Base-by-base conservation (phyloP, 2,329 filamentous ascomycete genomes). In the Cercospora sp. region DNA sequence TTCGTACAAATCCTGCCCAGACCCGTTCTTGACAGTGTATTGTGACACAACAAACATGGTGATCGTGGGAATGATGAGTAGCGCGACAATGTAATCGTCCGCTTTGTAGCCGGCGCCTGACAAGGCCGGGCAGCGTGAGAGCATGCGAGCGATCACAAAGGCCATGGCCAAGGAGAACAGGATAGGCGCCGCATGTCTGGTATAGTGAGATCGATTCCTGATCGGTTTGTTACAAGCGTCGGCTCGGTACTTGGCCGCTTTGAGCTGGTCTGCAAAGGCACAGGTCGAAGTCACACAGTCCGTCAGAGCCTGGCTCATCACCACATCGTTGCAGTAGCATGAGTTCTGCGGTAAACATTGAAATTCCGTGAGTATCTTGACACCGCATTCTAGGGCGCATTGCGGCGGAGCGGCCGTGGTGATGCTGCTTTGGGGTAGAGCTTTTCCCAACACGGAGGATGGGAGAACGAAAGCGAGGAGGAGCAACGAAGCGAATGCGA, bases 21-120 rank as follows among this genome's bases (percentile, higher is more conserved):
- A 57, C 23, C 62, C 62, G 18, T 64, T 58, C 31, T 13, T 12
- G 42, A 72, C 55, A 30, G 70, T 62, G 28, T 69, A 63, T 31
- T 68, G 67, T 10, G 70, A 65, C 12, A 67, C 70, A 10, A 71
- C 53, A 42, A 72, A 69, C 61, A 70, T 68, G 55, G 55, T 64
- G 6, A 69, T 58, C 1, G 65, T 69, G 12, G 62, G 62, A 20
- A 64, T 16, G 16, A 40, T 16, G 1, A 57, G 36, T 36, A 64
- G 23, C 7, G 13, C 30, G 36, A 57, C 48, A 28, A 58, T 16
- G 18, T 57, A 57, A 40, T 64, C 62, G 28, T 64, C 62, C 48
- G 30, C 20, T 55, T 40, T 57, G 36, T 58, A 58, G 16, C 62
- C 62, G 12, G 62, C 48, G 5, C 62, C 62, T 7, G 45, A 55